Base-by-base conservation (phyloP, 768 basidiomycete genomes). In the Piloderma croceum region DNA sequence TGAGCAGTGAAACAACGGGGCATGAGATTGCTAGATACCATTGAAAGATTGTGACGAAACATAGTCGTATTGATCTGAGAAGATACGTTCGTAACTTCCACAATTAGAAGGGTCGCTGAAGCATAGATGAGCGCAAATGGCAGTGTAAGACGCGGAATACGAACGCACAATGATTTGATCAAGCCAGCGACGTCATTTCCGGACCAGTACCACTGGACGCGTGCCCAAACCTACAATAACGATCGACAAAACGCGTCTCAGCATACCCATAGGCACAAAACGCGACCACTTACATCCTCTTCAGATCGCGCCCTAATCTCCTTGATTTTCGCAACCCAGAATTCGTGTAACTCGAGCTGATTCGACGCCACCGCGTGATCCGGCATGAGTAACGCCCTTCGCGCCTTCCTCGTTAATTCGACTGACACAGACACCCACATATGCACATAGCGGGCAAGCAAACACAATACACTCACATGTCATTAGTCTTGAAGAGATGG, bases 181-280 rank as follows among this genome's bases (percentile, higher is more conserved):
- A 67, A 58, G 2, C 46, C 47, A 0, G 60, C 58, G 0, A 74
- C 69, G 24, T 82, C 79, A n/a, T 58, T 36, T 0, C 67, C 63
- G 2, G 70, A 64, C 56, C 75, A 82, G 35, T 60, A 79, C 79
- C 79, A 82, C 35, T 73, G 67, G 0, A 81, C 66, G 7, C 46
- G 53, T 0, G 61, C 65, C 74, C 75, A 80, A 0, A 80, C 77
- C 71, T 81, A 32, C 31, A 5, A 24, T 21, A n/a, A 15, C 17
- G 3, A 11, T 6, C 9, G 29, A 31, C 29, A 2, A 32, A 17
- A 24, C 20, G 12, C 17, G 23, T 33, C 19, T 31, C 11, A 33
- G 17, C 21, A 4, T 9, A 2, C 6, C 12, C 23, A 39, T 24
- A 13, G 2, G 17, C 31, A 13, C 2, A 39, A 27, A 34, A 13